Percentiles rank a stretch among this genome's conserved stretches.
phyloP scores from a whole-genome alignment of 1,284 basidiomycete genomes.

The Pterula multifida region DNA sequence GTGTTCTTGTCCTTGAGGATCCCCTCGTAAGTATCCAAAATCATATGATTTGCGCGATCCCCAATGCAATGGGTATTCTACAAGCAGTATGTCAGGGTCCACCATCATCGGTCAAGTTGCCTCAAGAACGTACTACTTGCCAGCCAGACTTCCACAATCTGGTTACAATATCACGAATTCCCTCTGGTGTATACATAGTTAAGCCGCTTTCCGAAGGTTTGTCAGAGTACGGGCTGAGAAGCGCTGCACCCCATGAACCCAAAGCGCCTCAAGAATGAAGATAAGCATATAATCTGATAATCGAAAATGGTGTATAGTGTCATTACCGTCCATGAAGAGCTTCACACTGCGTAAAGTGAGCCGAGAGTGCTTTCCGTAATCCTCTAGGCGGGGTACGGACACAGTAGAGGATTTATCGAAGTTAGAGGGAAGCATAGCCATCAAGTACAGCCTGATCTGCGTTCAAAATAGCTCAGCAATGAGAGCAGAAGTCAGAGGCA shows the following conservation, averaged over 20 bases:
- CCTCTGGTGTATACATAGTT: conserved; percentile 45
- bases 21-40: conserved; percentile 69
- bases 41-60: conserved; percentile 63
- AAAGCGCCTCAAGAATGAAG: conserved; percentile 50
- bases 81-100: background rate
- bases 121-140: conserved; percentile 21
- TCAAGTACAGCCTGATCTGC: conserved; percentile 67
- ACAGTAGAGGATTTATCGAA: background rate
- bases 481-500: background rate
- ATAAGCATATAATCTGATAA: background rate
- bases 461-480: background rate
- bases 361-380: conserved; percentile 50
- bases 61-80: conserved; percentile 89
- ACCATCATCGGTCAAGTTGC: background rate
- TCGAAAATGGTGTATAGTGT: background rate
- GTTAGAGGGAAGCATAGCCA: conserved; percentile 50
- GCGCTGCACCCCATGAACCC: conserved; percentile 84
- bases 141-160: conserved; percentile 57
- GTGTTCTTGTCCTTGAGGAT: conserved; percentile 14
- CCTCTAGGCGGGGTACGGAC: conserved; percentile 42
- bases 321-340: conserved; percentile 48
- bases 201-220: conserved; percentile 60
- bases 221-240: conserved; percentile 79
- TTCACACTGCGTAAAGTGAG: conserved; percentile 70
- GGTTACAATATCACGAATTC: conserved; percentile 42